These are phyloP conservation scores for Saccharomyces pastorianus DNA, from an alignment of 1,139 yeast species.

Conservation along the genomic window DNA sequence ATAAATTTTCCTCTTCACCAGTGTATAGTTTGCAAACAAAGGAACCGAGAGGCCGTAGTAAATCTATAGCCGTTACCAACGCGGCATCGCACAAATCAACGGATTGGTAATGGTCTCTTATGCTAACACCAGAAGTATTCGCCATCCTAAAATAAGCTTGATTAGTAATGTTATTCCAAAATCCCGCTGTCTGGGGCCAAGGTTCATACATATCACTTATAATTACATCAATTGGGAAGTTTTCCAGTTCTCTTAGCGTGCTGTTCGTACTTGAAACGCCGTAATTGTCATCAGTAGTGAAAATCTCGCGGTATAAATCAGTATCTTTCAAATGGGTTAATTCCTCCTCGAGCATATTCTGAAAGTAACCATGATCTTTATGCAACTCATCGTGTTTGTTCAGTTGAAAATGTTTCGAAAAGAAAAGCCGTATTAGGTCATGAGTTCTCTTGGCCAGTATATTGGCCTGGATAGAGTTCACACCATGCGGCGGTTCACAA, in stretches of 20 bases:
- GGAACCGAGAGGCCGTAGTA: slow-evolving; percentile 60
- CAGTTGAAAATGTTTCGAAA: slow-evolving; percentile 38
- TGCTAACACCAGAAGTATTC: slow-evolving; percentile 56
- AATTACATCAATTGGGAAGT: slow-evolving; percentile 53
- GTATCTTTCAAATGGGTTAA: slow-evolving; percentile 8
- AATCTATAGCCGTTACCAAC: slow-evolving; percentile 59
- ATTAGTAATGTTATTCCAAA: slow-evolving; percentile 66
- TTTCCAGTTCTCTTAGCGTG: slow-evolving; percentile 4
- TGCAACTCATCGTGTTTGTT: slow-evolving; percentile 23
- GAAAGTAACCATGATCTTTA: slow-evolving; percentile 24
- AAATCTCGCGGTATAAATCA: slow-evolving; percentile 14
- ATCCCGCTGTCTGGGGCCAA: slow-evolving; percentile 54
- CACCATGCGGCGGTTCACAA: slow-evolving; percentile 71
- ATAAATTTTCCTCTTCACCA: slow-evolving; percentile 57
- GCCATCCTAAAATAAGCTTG: slow-evolving; percentile 72
- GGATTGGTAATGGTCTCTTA: slow-evolving; percentile 49
- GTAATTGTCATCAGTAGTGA: slow-evolving; percentile 7
- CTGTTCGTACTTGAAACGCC: slow-evolving; percentile 2
- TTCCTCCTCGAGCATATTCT: slow-evolving; percentile 15
- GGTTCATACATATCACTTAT: slow-evolving; percentile 86
- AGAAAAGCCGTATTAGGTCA: slow-evolving; percentile 46
- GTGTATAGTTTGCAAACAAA: slow-evolving; percentile 66
- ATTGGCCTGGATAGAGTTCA: slow-evolving; percentile 77
- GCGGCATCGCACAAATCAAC: slow-evolving; percentile 90
- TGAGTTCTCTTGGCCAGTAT: slow-evolving; percentile 65